phyloP scores from a whole-genome alignment of 495 filamentous ascomycete genomes.

The Talaromyces borbonicus region DNA sequence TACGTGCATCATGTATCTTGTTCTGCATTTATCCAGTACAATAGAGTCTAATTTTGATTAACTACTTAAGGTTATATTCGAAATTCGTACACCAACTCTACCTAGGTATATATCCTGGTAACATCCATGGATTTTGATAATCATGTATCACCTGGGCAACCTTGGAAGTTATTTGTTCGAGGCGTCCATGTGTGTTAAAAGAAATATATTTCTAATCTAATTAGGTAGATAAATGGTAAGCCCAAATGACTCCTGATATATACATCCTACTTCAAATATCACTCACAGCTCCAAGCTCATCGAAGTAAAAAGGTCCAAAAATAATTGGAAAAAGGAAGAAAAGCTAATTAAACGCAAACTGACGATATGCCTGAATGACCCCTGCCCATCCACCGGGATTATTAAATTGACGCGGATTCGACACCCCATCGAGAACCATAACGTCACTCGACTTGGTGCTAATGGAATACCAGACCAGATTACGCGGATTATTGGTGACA shows the following conservation, averaged over 20 bases:
- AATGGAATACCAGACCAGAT: conserved; percentile 9
- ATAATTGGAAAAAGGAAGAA: neutral
- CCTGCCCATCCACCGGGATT: conserved; percentile 8
- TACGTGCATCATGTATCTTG: neutral
- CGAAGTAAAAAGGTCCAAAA: neutral
- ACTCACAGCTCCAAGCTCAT: neutral
- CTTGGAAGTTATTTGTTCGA: too few species aligned
- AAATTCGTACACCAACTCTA: too few species aligned
- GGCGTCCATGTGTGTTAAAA: neutral
- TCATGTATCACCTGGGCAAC: too few species aligned
- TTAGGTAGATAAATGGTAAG: neutral
- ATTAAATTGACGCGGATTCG: conserved; percentile 2
- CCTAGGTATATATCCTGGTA: too few species aligned
- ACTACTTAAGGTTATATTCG: too few species aligned
- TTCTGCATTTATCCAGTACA: too few species aligned
- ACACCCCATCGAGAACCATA: conserved; percentile 1
- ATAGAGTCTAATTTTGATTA: too few species aligned
- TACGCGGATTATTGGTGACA: conserved; percentile 1
- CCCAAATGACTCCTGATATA: neutral
- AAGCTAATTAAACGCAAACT: conserved; percentile 1
- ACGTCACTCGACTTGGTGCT: conserved; percentile 8
- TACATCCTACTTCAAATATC: too few species aligned
- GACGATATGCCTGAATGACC: conserved; percentile 6
- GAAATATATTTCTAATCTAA: neutral
- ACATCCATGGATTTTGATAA: too few species aligned